Evolutionary conservation across 192 early-diverging fungal species (phyloP), one percentile per base, ranked within the genome.

Genomic region (Tieghemiomyces parasiticus): DNA sequence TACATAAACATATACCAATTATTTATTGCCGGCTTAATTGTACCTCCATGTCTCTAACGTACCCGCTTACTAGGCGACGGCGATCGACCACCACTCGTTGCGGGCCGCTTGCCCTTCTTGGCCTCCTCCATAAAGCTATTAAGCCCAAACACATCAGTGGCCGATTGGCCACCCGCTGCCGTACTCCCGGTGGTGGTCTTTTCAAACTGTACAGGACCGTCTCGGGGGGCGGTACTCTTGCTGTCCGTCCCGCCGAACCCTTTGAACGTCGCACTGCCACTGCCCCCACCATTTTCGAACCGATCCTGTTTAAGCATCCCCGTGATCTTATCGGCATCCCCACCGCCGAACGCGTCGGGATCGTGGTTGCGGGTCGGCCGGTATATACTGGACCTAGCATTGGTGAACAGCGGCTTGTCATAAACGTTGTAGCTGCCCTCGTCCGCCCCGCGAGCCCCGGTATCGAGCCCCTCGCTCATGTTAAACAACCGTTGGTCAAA

Each of bases 401-500:
- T 74, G 28, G 81, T 70, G 66, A 99, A 97, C 59, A 99, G 71
- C 29, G 93, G 91, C 71, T 97, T 97, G 70, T 99, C 96, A 65
- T 97, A 99, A 8, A 94, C 60, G 58, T 83, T 83, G 67, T 97
- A 97, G 2, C 87, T 78, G n/a, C n/a, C n/a, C n/a, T n/a, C n/a
- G 64, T 97, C 94, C 46, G 95, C 93, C 44, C 83, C 89, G 49
- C 81, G 87, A 70, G 96, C 90, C 25, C 91, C 91, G 30, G 89
- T 87, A 53, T 72, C 75, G 42, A 96, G 75, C 22, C 91, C 96
- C 61, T 81, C 78, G 1, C 81, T 76, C 67, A 91, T 92, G 75
- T 96, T 94, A 68, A 96, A 99, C 49, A 99, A 71, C 47, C 96
- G 82, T 46, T 89, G 80, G 68, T 99, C 96, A 65, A 86, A 96